Evolutionary conservation across 805 yeast species (phyloP).

Genomic region (Wickerhamiella qilinensis): DNA sequence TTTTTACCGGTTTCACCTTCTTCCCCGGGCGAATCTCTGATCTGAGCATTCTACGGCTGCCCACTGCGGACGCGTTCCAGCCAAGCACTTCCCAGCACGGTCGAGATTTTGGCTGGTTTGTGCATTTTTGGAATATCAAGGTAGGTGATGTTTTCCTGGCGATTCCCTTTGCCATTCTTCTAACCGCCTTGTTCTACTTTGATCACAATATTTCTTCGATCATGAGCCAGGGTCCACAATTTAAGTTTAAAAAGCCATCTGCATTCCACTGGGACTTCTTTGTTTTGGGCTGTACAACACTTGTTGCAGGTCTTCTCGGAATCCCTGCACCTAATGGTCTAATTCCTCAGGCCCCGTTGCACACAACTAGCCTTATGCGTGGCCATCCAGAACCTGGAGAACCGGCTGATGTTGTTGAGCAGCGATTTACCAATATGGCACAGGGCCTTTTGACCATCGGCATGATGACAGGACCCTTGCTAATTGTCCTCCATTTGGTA

Average conservation of each 20-base stretch:
- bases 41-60: slow-evolving; percentile 44
- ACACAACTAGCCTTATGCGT: slow-evolving; percentile 50
- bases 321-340: slow-evolving; percentile 94
- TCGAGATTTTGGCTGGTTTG: slow-evolving; percentile 50
- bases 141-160: slow-evolving; percentile 76
- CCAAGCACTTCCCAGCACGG: slow-evolving; percentile 39
- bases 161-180: slow-evolving; percentile 74
- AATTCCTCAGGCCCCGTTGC: slow-evolving; percentile 94
- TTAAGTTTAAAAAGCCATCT: slow-evolving; percentile 70
- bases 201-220: slow-evolving; percentile 91
- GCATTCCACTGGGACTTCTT: slow-evolving; percentile 88
- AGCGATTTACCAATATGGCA: slow-evolving; percentile 63
- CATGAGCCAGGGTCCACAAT: slow-evolving; percentile 77
- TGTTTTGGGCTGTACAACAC: slow-evolving; percentile 72
- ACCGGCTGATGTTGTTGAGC: slow-evolving; percentile 53
- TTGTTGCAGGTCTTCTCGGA: slow-evolving; percentile 73
- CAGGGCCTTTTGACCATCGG: slow-evolving; percentile 78
- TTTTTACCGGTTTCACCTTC: slow-evolving; percentile 86
- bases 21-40: slow-evolving; percentile 63
- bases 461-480: slow-evolving; percentile 78
- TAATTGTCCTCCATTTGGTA: slow-evolving; percentile 61
- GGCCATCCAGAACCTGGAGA: slow-evolving; percentile 14
- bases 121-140: slow-evolving; percentile 57
- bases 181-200: slow-evolving; percentile 76
- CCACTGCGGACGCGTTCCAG: slow-evolving; percentile 52